Percentiles rank a stretch among this genome's conserved stretches.
Conservation (phyloP, 2,329 filamentous ascomycete species). For the Penicillium sp. region DNA sequence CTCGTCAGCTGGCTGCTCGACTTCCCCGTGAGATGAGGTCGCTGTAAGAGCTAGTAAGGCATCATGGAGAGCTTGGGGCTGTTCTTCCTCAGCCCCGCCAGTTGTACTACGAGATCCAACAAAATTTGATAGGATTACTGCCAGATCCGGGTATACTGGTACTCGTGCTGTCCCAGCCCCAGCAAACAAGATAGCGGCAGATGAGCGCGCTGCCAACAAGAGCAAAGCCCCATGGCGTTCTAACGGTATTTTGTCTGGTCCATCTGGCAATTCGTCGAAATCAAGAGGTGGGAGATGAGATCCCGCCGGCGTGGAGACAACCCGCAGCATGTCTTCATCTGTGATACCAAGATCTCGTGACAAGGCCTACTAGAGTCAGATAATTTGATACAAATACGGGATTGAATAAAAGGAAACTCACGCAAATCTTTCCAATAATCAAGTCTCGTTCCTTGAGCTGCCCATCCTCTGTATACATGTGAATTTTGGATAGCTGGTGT, state of each 20-base stretch:
- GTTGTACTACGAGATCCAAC: conserved; percentile 41
- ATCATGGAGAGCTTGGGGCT: conserved; percentile 53
- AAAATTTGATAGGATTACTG: conserved; percentile 50
- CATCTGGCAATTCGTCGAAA: conserved; percentile 53
- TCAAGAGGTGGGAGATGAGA: conserved; percentile 42
- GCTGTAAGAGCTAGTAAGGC: conserved; percentile 51
- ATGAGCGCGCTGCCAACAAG: conserved; percentile 51
- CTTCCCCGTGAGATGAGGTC: conserved; percentile 45
- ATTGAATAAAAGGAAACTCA: conserved; percentile 21
- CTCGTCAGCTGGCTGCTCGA: conserved; percentile 45
- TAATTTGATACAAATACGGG: conserved; percentile 4
- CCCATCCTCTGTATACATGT: conserved; percentile 49
- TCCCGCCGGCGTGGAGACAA: conserved; percentile 38
- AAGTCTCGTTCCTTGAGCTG: conserved; percentile 51
- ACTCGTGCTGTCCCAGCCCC: conserved; percentile 38
- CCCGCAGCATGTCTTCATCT: conserved; percentile 45
- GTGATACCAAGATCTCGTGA: conserved; percentile 52
- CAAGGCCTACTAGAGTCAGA: conserved; percentile 37
- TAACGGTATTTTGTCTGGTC: conserved; percentile 52
- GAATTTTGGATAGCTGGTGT: conserved; percentile 43
- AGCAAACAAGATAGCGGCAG: conserved; percentile 48
- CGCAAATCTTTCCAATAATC: conserved; percentile 54
- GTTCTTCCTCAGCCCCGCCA: conserved; percentile 37
- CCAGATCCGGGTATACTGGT: conserved; percentile 52
- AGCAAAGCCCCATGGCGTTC: conserved; percentile 54